Evolutionary conservation across 2,329 filamentous ascomycete genomes (phyloP).

Genomic region (Fusarium luffae): DNA sequence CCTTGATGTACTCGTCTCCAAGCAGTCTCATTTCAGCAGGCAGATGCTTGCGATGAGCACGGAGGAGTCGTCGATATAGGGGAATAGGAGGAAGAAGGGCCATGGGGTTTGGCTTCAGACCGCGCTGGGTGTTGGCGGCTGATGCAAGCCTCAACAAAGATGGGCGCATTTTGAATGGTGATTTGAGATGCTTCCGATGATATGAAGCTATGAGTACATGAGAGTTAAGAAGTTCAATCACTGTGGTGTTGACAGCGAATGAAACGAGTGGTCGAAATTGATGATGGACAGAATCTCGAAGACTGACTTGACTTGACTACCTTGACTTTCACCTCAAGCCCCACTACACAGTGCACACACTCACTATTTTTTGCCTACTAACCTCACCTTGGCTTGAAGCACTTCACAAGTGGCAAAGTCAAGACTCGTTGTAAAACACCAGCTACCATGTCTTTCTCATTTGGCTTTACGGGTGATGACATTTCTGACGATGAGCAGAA

Average conservation of each 20-base stretch:
- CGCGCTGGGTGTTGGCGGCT: conserved; percentile 47
- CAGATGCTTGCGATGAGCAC: conserved; percentile 84
- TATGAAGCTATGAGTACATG: not conserved
- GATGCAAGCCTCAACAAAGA: conserved; percentile 52
- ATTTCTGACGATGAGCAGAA: conserved; percentile 61
- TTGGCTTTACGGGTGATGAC: conserved; percentile 72
- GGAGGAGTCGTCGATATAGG: conserved; percentile 87
- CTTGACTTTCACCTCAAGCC: conserved; percentile 17
- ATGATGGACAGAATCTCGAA: conserved; percentile 28
- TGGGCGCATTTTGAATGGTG: conserved; percentile 42
- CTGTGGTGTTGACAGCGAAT: conserved; percentile 1
- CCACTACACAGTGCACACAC: conserved; percentile 46
- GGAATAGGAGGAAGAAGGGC: conserved; percentile 88
- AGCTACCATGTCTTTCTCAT: conserved; percentile 63
- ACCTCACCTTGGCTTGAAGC: not conserved
- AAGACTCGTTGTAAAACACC: conserved; percentile 1
- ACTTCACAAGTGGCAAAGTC: not conserved
- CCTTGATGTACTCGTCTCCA: conserved; percentile 93
- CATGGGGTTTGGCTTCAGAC: conserved; percentile 57
- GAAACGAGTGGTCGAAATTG: conserved; percentile 5
- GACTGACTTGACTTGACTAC: conserved; percentile 21
- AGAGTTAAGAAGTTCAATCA: not conserved
- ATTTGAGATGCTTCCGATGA: not conserved
- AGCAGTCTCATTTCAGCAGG: conserved; percentile 79
- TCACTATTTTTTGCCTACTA: conserved; percentile 34